Evolutionary conservation across 2,329 filamentous ascomycete species (phyloP).

Genomic region (Periglandula ipomoeae): DNA sequence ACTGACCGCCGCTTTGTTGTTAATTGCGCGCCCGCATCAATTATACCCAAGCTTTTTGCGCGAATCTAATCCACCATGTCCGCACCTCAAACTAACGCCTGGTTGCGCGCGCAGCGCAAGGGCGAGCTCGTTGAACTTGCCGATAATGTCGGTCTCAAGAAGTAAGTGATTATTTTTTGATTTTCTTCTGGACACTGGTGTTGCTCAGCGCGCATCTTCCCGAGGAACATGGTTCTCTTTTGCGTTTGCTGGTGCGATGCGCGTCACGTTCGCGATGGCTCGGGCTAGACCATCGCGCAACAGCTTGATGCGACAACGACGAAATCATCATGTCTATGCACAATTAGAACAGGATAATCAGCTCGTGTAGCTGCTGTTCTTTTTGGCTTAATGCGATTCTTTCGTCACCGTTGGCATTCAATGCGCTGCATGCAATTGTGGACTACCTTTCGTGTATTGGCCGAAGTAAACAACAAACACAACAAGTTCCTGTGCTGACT

Average conservation of each 20-base stretch:
- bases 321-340: background rate
- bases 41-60: background rate
- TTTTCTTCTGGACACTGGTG: slow-evolving; percentile 5
- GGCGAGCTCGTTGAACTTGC: slow-evolving; percentile 68
- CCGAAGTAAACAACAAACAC: background rate
- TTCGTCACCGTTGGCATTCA: background rate
- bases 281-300: background rate
- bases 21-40: slow-evolving; percentile 1
- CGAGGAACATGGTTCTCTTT: background rate
- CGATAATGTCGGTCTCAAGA: slow-evolving; percentile 57
- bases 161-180: slow-evolving; percentile 49
- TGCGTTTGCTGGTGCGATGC: background rate
- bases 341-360: background rate
- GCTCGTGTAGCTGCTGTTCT: background rate
- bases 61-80: slow-evolving; percentile 14
- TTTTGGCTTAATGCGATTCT: background rate
- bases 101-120: slow-evolving; percentile 77
- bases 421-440: background rate
- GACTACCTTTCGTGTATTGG: background rate
- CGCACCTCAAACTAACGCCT: slow-evolving; percentile 44
- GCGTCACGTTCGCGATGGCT: slow-evolving; percentile 4
- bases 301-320: background rate
- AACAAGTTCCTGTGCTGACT: background rate
- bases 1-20: background rate
- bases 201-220: slow-evolving; percentile 1